These are phyloP conservation scores for Globisporangium heterothallicum DNA, from an alignment of 352 stramenopile species.

Conservation along the genomic window DNA sequence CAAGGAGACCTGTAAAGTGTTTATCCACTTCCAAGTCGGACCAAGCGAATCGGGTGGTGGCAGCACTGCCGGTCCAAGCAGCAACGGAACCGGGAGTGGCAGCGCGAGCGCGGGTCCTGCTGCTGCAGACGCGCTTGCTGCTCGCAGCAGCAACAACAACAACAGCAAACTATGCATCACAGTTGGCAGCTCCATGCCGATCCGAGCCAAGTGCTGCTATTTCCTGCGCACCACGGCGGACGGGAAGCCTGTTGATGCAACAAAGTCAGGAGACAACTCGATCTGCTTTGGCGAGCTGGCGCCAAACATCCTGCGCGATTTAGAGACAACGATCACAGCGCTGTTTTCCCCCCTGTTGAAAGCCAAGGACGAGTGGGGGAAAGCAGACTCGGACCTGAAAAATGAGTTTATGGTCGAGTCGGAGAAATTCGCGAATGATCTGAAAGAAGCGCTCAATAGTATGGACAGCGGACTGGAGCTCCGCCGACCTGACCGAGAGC, in stretches of 20 bases:
- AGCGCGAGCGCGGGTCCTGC: conserved; percentile 4
- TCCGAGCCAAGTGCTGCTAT: conserved; percentile 81
- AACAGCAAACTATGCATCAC: conserved; percentile 61
- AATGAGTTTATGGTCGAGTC: conserved; percentile 93
- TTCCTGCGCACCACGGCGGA: conserved; percentile 69
- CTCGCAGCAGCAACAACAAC: conserved; percentile 16
- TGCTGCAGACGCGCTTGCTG: background rate
- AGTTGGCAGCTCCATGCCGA: conserved; percentile 59
- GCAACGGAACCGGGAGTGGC: conserved; percentile 2
- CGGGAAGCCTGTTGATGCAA: conserved; percentile 62
- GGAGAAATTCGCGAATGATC: conserved; percentile 90
- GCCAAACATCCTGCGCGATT: conserved; percentile 73
- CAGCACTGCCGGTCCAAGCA: conserved; percentile 1
- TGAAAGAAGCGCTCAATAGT: conserved; percentile 94
- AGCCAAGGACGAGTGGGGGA: conserved; percentile 93
- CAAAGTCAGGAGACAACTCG: conserved; percentile 72
- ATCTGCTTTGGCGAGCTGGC: conserved; percentile 84
- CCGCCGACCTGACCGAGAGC: conserved; percentile 76
- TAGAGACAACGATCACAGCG: conserved; percentile 74
- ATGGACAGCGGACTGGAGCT: conserved; percentile 94
- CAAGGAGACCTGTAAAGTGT: conserved; percentile 69
- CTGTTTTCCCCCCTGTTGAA: conserved; percentile 92
- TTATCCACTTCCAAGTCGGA: conserved; percentile 63
- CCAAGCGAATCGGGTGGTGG: conserved; percentile 6
- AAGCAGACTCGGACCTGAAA: conserved; percentile 90